Conservation (phyloP, 1,139 yeast species). For the Suhomyces panamericanus region DNA sequence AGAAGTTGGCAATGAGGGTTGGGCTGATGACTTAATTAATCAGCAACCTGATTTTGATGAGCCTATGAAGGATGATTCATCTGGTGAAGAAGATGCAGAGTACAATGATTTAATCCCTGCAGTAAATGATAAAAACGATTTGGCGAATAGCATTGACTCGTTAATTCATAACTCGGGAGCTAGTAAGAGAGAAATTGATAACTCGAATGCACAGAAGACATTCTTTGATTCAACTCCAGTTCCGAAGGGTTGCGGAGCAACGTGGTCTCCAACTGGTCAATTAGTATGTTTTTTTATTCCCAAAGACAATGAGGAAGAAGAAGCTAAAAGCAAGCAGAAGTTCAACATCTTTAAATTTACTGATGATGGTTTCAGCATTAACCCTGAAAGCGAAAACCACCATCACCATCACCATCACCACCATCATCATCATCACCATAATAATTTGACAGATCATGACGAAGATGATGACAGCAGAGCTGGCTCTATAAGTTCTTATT, state of each 20-base stretch:
- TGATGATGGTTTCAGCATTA: conserved; percentile 38
- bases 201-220: conserved; percentile 13
- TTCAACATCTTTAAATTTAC: conserved; percentile 41
- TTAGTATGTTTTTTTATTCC: conserved; percentile 83
- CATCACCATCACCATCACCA: conserved; percentile 5
- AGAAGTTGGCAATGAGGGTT: conserved; percentile 44
- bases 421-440: conserved; percentile 13
- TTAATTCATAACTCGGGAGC: conserved; percentile 2
- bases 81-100: conserved; percentile 37
- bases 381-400: conserved; percentile 18
- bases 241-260: conserved; percentile 92
- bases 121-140: conserved; percentile 22
- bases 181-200: conserved; percentile 4
- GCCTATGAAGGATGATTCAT: conserved; percentile 30
- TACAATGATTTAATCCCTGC: conserved; percentile 37
- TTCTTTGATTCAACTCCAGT: conserved; percentile 79
- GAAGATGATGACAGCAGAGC: not conserved
- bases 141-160: conserved; percentile 11
- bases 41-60: conserved; percentile 33
- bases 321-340: conserved; percentile 30
- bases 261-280: conserved; percentile 79
- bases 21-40: conserved; percentile 47
- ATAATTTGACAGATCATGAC: conserved; percentile 8
- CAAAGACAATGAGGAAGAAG: conserved; percentile 38
- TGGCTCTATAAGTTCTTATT: conserved; percentile 4